Conservation (phyloP, 305 asterid genomes). For the Nicotiana rustica region DNA sequence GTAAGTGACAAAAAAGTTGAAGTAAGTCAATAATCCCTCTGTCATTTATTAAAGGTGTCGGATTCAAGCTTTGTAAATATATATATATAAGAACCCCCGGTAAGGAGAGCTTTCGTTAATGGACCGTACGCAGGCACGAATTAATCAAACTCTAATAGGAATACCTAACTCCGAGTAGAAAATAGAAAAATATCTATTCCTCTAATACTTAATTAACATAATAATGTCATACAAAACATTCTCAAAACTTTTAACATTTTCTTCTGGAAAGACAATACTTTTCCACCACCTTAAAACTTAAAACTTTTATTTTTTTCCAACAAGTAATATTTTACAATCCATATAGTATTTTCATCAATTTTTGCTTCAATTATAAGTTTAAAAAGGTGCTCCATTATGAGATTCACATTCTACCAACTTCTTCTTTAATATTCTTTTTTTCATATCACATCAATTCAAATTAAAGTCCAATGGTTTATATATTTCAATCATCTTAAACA, state of each 20-base stretch:
- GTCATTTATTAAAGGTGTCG: too few species aligned
- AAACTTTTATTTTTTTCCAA: conserved; percentile 29
- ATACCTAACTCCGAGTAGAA: neutral
- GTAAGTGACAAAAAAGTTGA: neutral
- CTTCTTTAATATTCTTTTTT: conserved; percentile 42
- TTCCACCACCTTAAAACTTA: conserved; percentile 25
- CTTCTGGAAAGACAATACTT: neutral
- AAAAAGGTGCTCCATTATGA: conserved; percentile 45
- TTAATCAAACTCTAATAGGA: too few species aligned
- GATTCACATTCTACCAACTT: conserved; percentile 61
- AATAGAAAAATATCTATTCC: neutral
- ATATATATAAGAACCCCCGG: too few species aligned
- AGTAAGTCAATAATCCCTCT: neutral
- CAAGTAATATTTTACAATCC: conserved; percentile 44
- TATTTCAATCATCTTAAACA: conserved; percentile 34
- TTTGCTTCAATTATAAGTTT: conserved; percentile 62
- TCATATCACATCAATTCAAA: neutral
- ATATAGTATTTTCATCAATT: conserved; percentile 42
- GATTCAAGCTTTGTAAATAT: too few species aligned
- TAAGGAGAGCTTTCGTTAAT: too few species aligned
- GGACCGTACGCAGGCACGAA: too few species aligned
- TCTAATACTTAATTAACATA: neutral
- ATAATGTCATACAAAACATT: neutral
- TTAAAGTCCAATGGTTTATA: conserved; percentile 44
- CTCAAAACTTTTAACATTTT: neutral